Evolutionary conservation across 768 basidiomycete species (phyloP).

Genomic region (Leucocoprinus birnbaumii): DNA sequence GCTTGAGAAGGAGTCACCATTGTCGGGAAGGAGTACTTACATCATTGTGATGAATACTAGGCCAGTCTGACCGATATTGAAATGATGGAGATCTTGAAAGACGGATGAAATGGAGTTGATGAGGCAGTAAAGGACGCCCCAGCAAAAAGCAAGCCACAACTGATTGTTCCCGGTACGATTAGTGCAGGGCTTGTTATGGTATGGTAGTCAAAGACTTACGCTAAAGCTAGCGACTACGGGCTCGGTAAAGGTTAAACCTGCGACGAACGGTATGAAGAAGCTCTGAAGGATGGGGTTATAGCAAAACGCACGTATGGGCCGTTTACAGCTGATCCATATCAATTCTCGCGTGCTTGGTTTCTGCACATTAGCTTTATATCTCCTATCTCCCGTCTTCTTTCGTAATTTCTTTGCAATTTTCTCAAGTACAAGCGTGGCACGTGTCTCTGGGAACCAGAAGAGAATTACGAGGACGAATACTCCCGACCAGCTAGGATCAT

Average conservation of each 20-base stretch:
- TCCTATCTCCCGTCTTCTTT: constrained; percentile 58
- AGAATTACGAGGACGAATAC: constrained; percentile 49
- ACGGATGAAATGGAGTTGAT: constrained; percentile 41
- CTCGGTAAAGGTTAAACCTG: constrained; percentile 69
- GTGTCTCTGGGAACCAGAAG: constrained; percentile 65
- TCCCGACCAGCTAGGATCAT: constrained; percentile 35
- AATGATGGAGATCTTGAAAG: constrained; percentile 55
- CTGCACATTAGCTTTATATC: constrained; percentile 66
- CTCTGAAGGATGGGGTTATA: background rate
- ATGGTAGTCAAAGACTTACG: constrained; percentile 43
- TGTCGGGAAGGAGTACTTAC: constrained; percentile 28
- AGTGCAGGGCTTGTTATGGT: constrained; percentile 8
- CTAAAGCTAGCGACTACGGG: constrained; percentile 73
- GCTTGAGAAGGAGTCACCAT: too few relatives aligned
- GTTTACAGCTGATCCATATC: constrained; percentile 67
- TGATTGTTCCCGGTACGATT: constrained; percentile 20
- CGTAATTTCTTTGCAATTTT: constrained; percentile 61
- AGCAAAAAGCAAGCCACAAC: constrained; percentile 73
- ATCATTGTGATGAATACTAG: constrained; percentile 55
- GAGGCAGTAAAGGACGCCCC: constrained; percentile 74
- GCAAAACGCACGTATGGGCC: constrained; percentile 60
- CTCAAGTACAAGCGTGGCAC: constrained; percentile 66
- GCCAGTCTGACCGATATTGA: constrained; percentile 58
- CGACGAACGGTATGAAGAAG: background rate
- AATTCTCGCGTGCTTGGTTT: constrained; percentile 44